Evolutionary conservation across 2,329 filamentous ascomycete genomes (phyloP).

Genomic region (Exophiala lecanii-corni): DNA sequence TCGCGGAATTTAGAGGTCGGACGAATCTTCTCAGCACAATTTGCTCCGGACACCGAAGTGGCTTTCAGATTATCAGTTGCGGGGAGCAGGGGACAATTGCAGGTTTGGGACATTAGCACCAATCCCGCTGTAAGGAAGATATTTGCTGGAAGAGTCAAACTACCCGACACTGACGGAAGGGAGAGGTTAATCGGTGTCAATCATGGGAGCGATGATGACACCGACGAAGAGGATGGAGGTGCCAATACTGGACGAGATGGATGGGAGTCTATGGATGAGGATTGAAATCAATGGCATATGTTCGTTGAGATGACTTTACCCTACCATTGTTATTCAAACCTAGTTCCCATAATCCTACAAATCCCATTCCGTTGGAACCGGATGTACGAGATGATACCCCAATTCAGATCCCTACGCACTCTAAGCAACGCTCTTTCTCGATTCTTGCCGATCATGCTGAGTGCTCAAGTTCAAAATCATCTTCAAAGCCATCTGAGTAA

Average conservation of each 20-base stretch:
- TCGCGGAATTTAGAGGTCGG: constrained; percentile 89
- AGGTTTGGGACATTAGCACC: constrained; percentile 95
- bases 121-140: constrained; percentile 79
- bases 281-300: no score
- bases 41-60: constrained; percentile 85
- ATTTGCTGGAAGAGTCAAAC: constrained; percentile 69
- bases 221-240: constrained; percentile 57
- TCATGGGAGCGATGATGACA: constrained; percentile 56
- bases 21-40: constrained; percentile 85
- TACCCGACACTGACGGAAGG: constrained; percentile 53
- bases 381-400: no score
- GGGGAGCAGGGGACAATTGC: constrained; percentile 86
- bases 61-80: constrained; percentile 89
- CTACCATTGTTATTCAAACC: no score
- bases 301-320: no score
- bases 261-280: constrained; percentile 54
- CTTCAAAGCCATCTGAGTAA: no score
- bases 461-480: no score
- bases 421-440: no score
- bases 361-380: no score
- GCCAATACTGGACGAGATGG: constrained; percentile 36
- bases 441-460: no score
- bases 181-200: constrained; percentile 75
- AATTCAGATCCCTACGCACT: no score
- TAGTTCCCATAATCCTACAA: no score